Conservation (phyloP, 768 basidiomycete species). For the Trametes gibbosa region DNA sequence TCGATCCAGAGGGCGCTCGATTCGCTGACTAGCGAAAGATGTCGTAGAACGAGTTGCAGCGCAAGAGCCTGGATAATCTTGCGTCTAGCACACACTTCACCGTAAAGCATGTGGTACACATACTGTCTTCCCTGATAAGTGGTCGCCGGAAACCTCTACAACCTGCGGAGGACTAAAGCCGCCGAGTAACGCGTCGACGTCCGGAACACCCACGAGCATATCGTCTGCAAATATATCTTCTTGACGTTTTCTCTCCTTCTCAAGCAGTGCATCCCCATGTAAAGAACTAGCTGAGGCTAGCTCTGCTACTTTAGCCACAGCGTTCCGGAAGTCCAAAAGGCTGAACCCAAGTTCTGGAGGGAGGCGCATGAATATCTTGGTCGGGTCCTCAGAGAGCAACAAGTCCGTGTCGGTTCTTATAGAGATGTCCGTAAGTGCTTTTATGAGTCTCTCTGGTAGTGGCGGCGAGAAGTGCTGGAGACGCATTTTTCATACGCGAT, state of each 20-base stretch:
- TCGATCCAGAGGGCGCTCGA: conserved; percentile 66
- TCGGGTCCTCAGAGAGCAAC: conserved; percentile 45
- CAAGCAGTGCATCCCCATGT: conserved; percentile 30
- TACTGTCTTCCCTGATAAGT: conserved; percentile 68
- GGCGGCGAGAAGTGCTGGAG: conserved; percentile 21
- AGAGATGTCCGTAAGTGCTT: conserved; percentile 43
- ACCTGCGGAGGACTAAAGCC: conserved; percentile 52
- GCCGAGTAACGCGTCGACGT: conserved; percentile 51
- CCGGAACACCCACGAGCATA: conserved; percentile 37
- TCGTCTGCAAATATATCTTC: conserved; percentile 13
- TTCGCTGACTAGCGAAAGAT: conserved; percentile 41
- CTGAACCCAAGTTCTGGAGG: conserved; percentile 45
- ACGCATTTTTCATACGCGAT: conserved; percentile 14
- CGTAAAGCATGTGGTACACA: neutral
- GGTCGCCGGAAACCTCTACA: conserved; percentile 68
- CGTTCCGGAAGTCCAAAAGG: conserved; percentile 46
- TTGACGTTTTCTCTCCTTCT: conserved; percentile 12
- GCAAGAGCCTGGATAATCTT: conserved; percentile 49
- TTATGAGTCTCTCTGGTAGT: conserved; percentile 44
- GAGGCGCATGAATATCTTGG: conserved; percentile 51
- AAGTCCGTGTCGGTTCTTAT: conserved; percentile 60
- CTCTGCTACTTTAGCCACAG: conserved; percentile 39
- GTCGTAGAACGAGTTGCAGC: conserved; percentile 53
- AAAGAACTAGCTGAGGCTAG: conserved; percentile 43
- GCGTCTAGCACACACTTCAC: neutral